Evolutionary conservation across 352 stramenopile species (phyloP), one percentile per base, ranked within the genome.

Genomic region (Pythium biforme): DNA sequence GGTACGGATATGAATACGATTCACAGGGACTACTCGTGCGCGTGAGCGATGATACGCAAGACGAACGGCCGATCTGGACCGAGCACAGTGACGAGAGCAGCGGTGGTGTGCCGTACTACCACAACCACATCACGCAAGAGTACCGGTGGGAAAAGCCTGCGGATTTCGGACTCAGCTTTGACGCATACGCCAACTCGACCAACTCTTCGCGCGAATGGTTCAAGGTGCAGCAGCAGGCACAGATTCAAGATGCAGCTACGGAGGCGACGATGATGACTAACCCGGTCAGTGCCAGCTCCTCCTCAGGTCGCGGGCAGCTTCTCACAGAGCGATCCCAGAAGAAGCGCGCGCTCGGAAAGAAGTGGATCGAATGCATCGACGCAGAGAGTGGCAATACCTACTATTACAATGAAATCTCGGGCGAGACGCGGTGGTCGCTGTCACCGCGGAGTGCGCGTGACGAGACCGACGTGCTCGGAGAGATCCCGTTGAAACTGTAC

Each of bases 341-440:
- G 27, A 53, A 14, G 40, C 77, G 81, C 19, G 45, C 62, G 15
- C 70, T 92, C 4, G 82, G 79, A 19, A 80, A 78, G 50, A 89
- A 89, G 41, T 97, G 91, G 91, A 65, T 94, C 47, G 88, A 97
- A 59, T 74, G 80, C 46, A 66, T 91, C 25, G 88, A 98, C 60
- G 57, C 72, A 4, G 85, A 88, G 37, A 92, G 81, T 14, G 79
- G 81, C 25, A 73, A 95, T 63, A 82, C 92, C 37, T 97, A 94
- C 68, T 98, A 98, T 59, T 96, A 93, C 72, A 98, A 98, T 59
- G 88, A 89, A 56, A 75, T 90, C 58, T 97, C 82, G 23, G 81
- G 94, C 26, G 85, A 98, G 64, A 83, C 76, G 8, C 75, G 85
- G 49, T 97, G 89, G 90, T 93, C 84, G 22, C 67, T 94, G 19